Conservation (phyloP, 1,284 basidiomycete species). For the Apiotrichum gamsii region DNA sequence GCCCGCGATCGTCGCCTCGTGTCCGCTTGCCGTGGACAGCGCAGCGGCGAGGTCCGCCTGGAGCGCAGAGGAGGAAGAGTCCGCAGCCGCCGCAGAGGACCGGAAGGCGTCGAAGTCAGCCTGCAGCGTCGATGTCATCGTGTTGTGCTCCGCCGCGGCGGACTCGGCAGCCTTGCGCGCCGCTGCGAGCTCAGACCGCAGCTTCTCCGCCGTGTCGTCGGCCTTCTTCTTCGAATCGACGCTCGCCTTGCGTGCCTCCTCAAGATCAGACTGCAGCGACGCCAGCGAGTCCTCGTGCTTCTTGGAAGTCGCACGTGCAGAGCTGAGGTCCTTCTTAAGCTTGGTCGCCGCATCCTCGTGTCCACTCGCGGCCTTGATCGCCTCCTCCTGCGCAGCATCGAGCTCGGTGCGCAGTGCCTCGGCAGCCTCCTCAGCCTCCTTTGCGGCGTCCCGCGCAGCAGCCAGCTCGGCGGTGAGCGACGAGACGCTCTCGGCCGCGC, state of each 20-base stretch:
- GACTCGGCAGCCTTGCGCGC: neutral
- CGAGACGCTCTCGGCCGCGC: neutral
- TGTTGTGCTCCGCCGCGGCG: neutral
- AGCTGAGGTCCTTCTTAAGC: slow-evolving; percentile 1
- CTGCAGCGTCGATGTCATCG: neutral
- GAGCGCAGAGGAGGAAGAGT: neutral
- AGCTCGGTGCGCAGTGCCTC: slow-evolving; percentile 2
- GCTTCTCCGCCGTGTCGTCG: neutral
- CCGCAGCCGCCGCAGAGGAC: neutral
- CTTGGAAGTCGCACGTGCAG: neutral
- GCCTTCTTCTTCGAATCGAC: neutral
- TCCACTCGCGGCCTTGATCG: slow-evolving; percentile 2
- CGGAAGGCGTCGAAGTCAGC: neutral
- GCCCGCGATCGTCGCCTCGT: neutral
- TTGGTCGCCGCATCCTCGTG: slow-evolving; percentile 1
- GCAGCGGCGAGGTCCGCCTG: neutral
- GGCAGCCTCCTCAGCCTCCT: slow-evolving; percentile 5
- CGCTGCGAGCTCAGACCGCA: neutral
- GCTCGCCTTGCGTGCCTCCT: neutral
- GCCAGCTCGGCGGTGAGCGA: slow-evolving; percentile 6
- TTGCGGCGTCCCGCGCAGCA: neutral
- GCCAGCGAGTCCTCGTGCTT: slow-evolving; percentile 2
- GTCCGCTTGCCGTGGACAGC: neutral
- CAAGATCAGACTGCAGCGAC: slow-evolving; percentile 6
- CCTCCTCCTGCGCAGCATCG: slow-evolving; percentile 1